Percentiles rank a stretch among this genome's conserved stretches.
These are phyloP conservation scores for Gossypium lobatum DNA, from an alignment of 441 rosid species.

Conservation along the genomic window DNA sequence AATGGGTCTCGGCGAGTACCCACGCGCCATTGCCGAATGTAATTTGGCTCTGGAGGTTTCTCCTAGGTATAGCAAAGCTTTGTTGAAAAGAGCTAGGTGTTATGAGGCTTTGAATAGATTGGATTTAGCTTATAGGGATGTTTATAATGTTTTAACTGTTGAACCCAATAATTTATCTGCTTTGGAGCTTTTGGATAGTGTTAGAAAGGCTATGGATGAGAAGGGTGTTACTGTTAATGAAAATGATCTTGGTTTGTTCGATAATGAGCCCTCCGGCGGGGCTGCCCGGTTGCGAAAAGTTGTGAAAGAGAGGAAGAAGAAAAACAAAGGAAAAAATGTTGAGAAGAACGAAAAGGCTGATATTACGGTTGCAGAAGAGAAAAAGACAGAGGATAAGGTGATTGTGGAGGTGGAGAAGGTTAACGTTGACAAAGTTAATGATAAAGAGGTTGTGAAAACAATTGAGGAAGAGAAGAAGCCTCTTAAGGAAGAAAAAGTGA, in stretches of 20 bases:
- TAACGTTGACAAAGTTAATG: constrained; percentile 42
- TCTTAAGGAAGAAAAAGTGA: constrained; percentile 37
- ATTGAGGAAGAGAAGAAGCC: constrained; percentile 39
- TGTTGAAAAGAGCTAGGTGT: constrained; percentile 74
- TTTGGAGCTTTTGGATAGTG: constrained; percentile 58
- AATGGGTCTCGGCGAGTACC: constrained; percentile 88
- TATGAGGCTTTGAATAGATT: constrained; percentile 78
- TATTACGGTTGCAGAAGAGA: not conserved
- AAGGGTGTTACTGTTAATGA: constrained; percentile 67
- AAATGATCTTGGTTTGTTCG: constrained; percentile 48
- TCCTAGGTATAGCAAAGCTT: constrained; percentile 79
- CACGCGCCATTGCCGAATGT: constrained; percentile 81
- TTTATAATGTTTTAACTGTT: constrained; percentile 58
- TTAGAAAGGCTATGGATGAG: constrained; percentile 54
- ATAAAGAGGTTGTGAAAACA: constrained; percentile 49
- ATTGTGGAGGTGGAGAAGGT: constrained; percentile 24
- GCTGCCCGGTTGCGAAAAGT: constrained; percentile 29
- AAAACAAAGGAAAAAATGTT: constrained; percentile 25
- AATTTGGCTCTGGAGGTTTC: constrained; percentile 75
- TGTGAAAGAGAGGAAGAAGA: constrained; percentile 44
- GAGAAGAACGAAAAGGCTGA: constrained; percentile 33
- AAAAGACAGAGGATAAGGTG: constrained; percentile 28
- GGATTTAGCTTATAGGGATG: constrained; percentile 88
- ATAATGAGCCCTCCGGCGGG: constrained; percentile 29
- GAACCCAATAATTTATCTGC: constrained; percentile 74